A percentile compares a stretch with the other conserved stretches of the same genome.
Evolutionary conservation across 352 stramenopile genomes (phyloP).

Genomic region (Globisporangium orthogonon): DNA sequence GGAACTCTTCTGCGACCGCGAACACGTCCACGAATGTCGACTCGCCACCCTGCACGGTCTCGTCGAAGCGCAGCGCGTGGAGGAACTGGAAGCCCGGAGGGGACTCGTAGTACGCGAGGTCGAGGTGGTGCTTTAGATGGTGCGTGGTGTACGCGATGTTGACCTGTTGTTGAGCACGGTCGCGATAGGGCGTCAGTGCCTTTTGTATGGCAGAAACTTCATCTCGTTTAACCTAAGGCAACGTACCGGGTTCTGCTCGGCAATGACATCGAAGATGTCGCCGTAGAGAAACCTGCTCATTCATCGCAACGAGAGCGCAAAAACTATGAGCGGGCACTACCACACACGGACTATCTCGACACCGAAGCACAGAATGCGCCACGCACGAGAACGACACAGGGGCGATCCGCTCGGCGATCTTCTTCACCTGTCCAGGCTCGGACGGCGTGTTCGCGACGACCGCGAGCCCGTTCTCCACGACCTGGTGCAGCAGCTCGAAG

Average conservation of each 20-base stretch:
- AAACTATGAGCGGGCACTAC: too few relatives aligned
- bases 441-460: constrained; percentile 74
- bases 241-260: constrained; percentile 66
- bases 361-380: neutral
- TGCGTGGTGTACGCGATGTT: constrained; percentile 95
- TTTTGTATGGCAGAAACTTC: neutral
- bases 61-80: constrained; percentile 87
- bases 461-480: constrained; percentile 62
- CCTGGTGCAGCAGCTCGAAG: constrained; percentile 56
- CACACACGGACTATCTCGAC: neutral
- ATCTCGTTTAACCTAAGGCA: neutral
- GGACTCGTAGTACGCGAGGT: constrained; percentile 96
- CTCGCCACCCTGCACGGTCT: constrained; percentile 74
- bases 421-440: constrained; percentile 50
- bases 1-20: constrained; percentile 64
- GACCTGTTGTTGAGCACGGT: constrained; percentile 30
- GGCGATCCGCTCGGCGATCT: constrained; percentile 68
- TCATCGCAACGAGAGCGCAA: neutral
- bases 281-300: constrained; percentile 68
- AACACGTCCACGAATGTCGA: constrained; percentile 87
- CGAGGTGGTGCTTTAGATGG: constrained; percentile 90
- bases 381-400: constrained; percentile 73
- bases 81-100: constrained; percentile 94
- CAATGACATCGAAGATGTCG: constrained; percentile 81
- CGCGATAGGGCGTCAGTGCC: neutral